Conservation (phyloP, 2,329 filamentous ascomycete genomes). For the Talaromyces amestolkiae region DNA sequence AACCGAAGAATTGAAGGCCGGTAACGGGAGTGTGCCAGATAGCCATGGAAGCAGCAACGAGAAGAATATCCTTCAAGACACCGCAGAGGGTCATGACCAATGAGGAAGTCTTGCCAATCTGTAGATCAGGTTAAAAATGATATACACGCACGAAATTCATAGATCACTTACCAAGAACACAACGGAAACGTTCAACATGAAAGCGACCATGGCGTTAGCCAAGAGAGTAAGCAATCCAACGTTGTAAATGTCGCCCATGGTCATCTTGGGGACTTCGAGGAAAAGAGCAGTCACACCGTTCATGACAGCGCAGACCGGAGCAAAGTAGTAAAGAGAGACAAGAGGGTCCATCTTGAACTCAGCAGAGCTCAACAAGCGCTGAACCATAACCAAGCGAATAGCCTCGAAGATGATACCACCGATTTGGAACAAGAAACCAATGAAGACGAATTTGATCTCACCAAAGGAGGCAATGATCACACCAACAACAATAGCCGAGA, state of each 20-base stretch:
- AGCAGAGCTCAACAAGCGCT: slow-evolving; percentile 72
- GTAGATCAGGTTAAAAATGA: slow-evolving; percentile 14
- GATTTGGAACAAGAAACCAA: slow-evolving; percentile 67
- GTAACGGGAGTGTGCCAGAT: slow-evolving; percentile 74
- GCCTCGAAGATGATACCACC: slow-evolving; percentile 79
- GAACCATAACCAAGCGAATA: slow-evolving; percentile 78
- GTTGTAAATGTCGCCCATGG: slow-evolving; percentile 62
- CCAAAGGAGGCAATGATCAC: slow-evolving; percentile 92
- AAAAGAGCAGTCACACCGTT: slow-evolving; percentile 69
- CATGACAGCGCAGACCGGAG: slow-evolving; percentile 78
- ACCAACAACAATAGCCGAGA: slow-evolving; percentile 90
- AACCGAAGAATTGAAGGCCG: slow-evolving; percentile 71
- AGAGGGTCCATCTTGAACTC: slow-evolving; percentile 88
- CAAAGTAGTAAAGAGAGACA: slow-evolving; percentile 86
- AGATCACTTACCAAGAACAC: slow-evolving; percentile 71
- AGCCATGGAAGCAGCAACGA: slow-evolving; percentile 72
- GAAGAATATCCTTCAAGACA: slow-evolving; percentile 83
- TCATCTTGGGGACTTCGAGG: slow-evolving; percentile 66
- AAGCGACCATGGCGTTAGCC: slow-evolving; percentile 74
- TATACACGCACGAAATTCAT: no score
- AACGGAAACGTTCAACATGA: slow-evolving; percentile 76
- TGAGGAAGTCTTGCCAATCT: slow-evolving; percentile 87
- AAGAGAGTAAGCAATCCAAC: slow-evolving; percentile 66
- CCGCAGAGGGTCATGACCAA: slow-evolving; percentile 82
- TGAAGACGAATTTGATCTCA: slow-evolving; percentile 80